These are phyloP conservation scores for Paratrypanosoma confusum DNA, from an alignment of 208 protist species.

Conservation along the genomic window DNA sequence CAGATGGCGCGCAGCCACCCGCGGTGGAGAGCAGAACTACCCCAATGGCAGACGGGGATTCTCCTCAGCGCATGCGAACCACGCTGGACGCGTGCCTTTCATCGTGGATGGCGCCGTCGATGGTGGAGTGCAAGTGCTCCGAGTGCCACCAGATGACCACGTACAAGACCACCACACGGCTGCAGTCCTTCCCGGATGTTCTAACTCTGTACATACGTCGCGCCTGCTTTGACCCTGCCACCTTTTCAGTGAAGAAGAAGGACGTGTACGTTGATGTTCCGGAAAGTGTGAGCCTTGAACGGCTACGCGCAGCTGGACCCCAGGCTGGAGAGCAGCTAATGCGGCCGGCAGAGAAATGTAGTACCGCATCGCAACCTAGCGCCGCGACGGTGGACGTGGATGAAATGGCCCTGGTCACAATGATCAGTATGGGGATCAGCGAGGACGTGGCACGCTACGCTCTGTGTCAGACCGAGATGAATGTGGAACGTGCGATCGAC, in stretches of 20 bases:
- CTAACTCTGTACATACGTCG: constrained; percentile 66
- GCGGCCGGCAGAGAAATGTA: constrained; percentile 9
- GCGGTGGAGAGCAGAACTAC: constrained; percentile 6
- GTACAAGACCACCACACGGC: constrained; percentile 40
- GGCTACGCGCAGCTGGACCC: constrained; percentile 41
- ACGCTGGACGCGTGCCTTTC: constrained; percentile 58
- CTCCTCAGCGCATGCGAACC: no score
- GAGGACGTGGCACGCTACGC: constrained; percentile 53
- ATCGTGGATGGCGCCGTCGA: constrained; percentile 13
- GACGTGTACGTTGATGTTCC: constrained; percentile 84
- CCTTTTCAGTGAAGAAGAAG: constrained; percentile 69
- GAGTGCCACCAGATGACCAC: constrained; percentile 28
- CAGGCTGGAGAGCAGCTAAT: constrained; percentile 53
- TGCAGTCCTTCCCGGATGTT: constrained; percentile 81
- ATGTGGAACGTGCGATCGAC: constrained; percentile 92
- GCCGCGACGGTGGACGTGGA: constrained; percentile 22
- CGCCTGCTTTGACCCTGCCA: constrained; percentile 67
- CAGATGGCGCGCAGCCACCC: constrained; percentile 14
- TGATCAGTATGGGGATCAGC: constrained; percentile 88
- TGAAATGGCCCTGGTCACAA: constrained; percentile 55
- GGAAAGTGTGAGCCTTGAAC: constrained; percentile 41
- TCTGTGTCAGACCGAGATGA: constrained; percentile 77
- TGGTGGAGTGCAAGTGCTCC: constrained; percentile 64
- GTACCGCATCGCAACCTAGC: neutral
- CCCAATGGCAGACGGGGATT: no score